These are phyloP conservation scores for Fonsecaea multimorphosa DNA, from an alignment of 2,329 filamentous ascomycete species.

Conservation along the genomic window DNA sequence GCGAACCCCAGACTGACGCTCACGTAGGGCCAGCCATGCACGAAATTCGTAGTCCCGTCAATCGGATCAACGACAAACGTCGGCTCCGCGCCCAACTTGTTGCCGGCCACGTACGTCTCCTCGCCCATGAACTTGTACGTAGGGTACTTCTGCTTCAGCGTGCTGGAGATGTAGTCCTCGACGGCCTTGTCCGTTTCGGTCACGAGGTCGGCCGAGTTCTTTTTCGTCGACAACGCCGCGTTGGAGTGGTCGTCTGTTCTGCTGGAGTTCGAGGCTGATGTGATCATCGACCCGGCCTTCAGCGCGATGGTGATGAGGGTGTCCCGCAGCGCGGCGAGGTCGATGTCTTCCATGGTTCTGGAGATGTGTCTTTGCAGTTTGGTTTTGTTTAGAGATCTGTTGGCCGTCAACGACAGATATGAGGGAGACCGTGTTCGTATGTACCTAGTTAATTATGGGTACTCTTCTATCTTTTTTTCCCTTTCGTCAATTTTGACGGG, in stretches of 20 bases:
- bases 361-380: not conserved
- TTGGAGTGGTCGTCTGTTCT: constrained; percentile 20
- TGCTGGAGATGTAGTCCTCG: constrained; percentile 62
- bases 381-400: not conserved
- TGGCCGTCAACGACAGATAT: not conserved
- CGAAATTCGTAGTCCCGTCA: constrained; percentile 70
- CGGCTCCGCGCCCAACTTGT: constrained; percentile 58
- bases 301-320: constrained; percentile 49
- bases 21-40: constrained; percentile 65
- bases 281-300: constrained; percentile 53
- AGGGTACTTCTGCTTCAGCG: constrained; percentile 60
- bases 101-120: constrained; percentile 64
- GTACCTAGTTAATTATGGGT: no score
- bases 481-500: not conserved
- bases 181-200: constrained; percentile 69
- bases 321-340: constrained; percentile 47
- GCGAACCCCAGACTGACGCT: constrained; percentile 66
- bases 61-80: constrained; percentile 70
- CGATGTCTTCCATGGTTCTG: constrained; percentile 23
- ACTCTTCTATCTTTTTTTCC: not conserved
- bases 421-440: not conserved
- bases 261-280: constrained; percentile 44
- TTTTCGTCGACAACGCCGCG: constrained; percentile 51
- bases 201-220: constrained; percentile 65
- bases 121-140: constrained; percentile 60